Percentiles rank a stretch among this genome's conserved stretches.
phyloP scores from a whole-genome alignment of 2,329 filamentous ascomycete species.

The Apiospora marii region DNA sequence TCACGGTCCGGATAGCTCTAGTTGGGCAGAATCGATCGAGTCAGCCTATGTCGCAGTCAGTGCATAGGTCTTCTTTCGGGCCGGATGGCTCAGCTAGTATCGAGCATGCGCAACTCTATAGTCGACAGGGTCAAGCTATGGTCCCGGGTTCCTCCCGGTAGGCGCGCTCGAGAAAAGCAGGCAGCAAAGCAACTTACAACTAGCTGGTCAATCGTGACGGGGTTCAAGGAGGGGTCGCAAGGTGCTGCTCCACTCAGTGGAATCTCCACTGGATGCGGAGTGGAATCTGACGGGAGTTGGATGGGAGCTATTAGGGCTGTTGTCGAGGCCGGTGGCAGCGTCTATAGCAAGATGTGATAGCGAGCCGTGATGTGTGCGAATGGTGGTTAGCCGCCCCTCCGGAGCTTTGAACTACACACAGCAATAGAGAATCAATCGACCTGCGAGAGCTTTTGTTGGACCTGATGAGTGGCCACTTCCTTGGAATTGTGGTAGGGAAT shows the following conservation, averaged over 20 bases:
- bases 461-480: slow-evolving; percentile 1
- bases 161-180: slow-evolving; percentile 9
- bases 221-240: slow-evolving; percentile 10
- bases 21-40: slow-evolving; percentile 9
- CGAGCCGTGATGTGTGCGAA: background rate
- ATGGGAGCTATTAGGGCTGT: background rate
- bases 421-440: background rate
- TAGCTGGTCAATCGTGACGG: slow-evolving; percentile 6
- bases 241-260: slow-evolving; percentile 7
- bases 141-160: slow-evolving; percentile 17
- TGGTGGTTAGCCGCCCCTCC: slow-evolving; percentile 1
- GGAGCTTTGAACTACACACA: slow-evolving; percentile 7
- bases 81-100: slow-evolving; percentile 18
- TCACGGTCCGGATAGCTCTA: background rate
- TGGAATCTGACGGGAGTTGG: slow-evolving; percentile 8
- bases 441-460: background rate
- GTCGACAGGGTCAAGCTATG: slow-evolving; percentile 5
- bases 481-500: background rate
- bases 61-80: slow-evolving; percentile 1
- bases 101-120: slow-evolving; percentile 14
- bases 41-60: slow-evolving; percentile 27
- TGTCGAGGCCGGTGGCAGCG: slow-evolving; percentile 6
- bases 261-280: slow-evolving; percentile 1
- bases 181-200: slow-evolving; percentile 16
- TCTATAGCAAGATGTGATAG: slow-evolving; percentile 2